Evolutionary conservation across 2,329 filamentous ascomycete species (phyloP), one percentile per base, ranked within the genome.

Genomic region (Penicillium sclerotiorum): DNA sequence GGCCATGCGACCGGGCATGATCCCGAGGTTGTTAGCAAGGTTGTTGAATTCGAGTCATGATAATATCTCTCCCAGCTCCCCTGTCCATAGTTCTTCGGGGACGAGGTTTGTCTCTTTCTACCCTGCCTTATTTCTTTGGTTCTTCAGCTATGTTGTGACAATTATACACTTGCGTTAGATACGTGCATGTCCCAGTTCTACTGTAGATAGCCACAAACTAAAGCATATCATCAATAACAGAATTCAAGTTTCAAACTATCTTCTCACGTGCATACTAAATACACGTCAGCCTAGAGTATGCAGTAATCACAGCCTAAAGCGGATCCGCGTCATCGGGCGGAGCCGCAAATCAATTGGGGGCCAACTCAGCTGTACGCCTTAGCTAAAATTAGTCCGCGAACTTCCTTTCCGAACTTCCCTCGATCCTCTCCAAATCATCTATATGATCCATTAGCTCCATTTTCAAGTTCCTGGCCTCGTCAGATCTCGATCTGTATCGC

Each of bases 31-130:
- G 63, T 70, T 21, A 70, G 67, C 42, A 73, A 73, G 52, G 63
- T 70, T 27, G 65, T 73, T 42, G 73, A 75, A 52, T 70, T 69
- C 33, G 66, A 70, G 22, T 67, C 62, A 48, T 67, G 51, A 61
- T 55, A 20, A 48, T 57, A 41, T 41, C 44, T 46, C 36, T 18
- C 22, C 21, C 45, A 5, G 40, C 23, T 28, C 15, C 9, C 38
- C 43, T 20, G 49, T 33, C n/a, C 42, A 17, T 35, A 11, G 9
- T 41, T 20, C 15, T 37, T 17, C 8, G 9, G 43, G 45, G 21
- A 39, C 18, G 33, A 20, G 18, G 22, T 18, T 11, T 20, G 15
- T 37, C 32, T 38, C 18, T 20, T 39, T 45, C 13, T 25, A 36
- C 28, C 41, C 23, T 22, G 28, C 40, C 27, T 43, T 43, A 17